Evolutionary conservation across 352 stramenopile species (phyloP).

Genomic region (Pythium guiyangense): DNA sequence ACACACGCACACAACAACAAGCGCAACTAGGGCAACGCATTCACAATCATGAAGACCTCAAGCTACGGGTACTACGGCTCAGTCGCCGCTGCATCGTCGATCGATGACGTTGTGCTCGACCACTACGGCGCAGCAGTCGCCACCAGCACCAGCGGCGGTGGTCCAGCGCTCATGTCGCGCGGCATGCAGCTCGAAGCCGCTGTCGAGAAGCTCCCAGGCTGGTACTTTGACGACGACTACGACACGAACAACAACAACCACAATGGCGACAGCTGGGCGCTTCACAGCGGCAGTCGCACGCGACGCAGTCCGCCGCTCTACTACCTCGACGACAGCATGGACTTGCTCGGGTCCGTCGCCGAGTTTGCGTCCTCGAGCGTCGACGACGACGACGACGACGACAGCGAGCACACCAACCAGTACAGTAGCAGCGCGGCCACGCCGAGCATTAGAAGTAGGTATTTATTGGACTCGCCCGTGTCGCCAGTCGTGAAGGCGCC

Average conservation of each 20-base stretch:
- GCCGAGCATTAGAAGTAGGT: slow-evolving; percentile 17
- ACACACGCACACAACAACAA: neutral
- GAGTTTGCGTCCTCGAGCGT: slow-evolving; percentile 3
- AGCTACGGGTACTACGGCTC: slow-evolving; percentile 14
- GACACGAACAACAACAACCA: slow-evolving; percentile 5
- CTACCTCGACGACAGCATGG: slow-evolving; percentile 15
- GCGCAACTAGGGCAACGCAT: neutral
- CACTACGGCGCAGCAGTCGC: neutral
- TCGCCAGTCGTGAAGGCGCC: neutral
- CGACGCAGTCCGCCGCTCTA: slow-evolving; percentile 8
- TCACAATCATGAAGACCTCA: slow-evolving; percentile 18
- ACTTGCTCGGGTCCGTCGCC: slow-evolving; percentile 14
- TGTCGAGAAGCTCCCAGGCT: slow-evolving; percentile 59
- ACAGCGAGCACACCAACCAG: slow-evolving; percentile 8
- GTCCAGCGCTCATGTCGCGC: slow-evolving; percentile 26
- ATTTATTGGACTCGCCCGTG: slow-evolving; percentile 18
- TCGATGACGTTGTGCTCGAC: slow-evolving; percentile 7
- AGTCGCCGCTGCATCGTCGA: slow-evolving; percentile 13
- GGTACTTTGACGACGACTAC: slow-evolving; percentile 52
- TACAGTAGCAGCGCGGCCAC: neutral
- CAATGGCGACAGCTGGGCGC: slow-evolving; percentile 10
- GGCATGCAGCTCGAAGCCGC: slow-evolving; percentile 62
- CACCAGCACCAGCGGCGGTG: slow-evolving; percentile 5
- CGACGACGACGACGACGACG: slow-evolving; percentile 3
- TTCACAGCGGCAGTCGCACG: slow-evolving; percentile 8